Conservation (phyloP, 148 eudicot genomes). For the Diospyros lotus region DNA sequence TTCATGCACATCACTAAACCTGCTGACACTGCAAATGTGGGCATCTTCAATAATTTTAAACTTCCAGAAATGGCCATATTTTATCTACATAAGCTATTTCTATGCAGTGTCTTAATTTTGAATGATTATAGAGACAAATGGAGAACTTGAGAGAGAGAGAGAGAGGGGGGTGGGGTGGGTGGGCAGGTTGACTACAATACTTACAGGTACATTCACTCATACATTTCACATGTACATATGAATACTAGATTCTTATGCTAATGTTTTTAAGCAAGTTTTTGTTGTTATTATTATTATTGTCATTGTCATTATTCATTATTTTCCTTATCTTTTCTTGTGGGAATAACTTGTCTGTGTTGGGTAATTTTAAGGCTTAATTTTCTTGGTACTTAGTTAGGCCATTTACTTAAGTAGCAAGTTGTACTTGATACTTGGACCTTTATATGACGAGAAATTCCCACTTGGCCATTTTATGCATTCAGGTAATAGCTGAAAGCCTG, state of each 20-base stretch:
- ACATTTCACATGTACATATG: too few species aligned
- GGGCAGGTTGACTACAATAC: too few species aligned
- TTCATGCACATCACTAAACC: neutral
- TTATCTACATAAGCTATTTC: neutral
- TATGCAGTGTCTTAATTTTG: neutral
- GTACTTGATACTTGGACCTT: slow-evolving; percentile 6
- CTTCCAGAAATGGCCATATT: neutral
- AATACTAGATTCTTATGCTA: too few species aligned
- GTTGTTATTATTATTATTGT: too few species aligned
- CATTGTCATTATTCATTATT: too few species aligned
- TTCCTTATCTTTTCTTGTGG: too few species aligned
- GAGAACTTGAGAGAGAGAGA: neutral
- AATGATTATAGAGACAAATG: neutral
- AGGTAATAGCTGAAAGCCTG: slow-evolving; percentile 98
- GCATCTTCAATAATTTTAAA: neutral
- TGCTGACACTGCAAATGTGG: neutral
- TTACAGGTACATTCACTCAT: too few species aligned
- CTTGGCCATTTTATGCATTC: slow-evolving; percentile 19
- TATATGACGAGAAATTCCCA: neutral
- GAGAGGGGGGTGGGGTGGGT: too few species aligned
- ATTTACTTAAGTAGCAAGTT: neutral
- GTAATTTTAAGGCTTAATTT: neutral
- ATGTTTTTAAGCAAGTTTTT: too few species aligned
- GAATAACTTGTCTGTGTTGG: too few species aligned
- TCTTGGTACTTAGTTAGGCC: neutral